Evolutionary conservation across 192 early-diverging fungal genomes (phyloP).

Genomic region (Umbelopsis isabellina): DNA sequence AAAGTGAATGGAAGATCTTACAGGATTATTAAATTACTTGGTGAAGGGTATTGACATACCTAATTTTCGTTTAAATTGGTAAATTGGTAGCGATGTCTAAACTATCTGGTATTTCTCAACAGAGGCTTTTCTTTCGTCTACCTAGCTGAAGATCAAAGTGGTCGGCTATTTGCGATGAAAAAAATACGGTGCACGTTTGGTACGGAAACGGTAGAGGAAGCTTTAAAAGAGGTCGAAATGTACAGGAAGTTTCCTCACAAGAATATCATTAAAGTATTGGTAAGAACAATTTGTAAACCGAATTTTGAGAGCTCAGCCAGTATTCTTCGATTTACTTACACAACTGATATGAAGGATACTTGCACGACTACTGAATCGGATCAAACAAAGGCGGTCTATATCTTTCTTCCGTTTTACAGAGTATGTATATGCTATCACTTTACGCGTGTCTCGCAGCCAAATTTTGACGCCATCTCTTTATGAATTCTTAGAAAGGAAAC

Average conservation of each 20-base stretch:
- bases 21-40: constrained; percentile 61
- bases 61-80: neutral
- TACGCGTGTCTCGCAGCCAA: neutral
- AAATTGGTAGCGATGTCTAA: neutral
- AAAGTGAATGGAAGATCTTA: constrained; percentile 63
- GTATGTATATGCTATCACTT: constrained; percentile 22
- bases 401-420: constrained; percentile 73
- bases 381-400: constrained; percentile 59
- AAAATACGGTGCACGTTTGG: constrained; percentile 67
- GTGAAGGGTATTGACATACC: constrained; percentile 58
- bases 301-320: neutral
- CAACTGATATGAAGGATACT: constrained; percentile 47
- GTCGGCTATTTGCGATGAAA: constrained; percentile 63
- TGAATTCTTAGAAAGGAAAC: constrained; percentile 44
- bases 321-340: neutral
- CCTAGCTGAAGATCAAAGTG: constrained; percentile 57
- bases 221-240: constrained; percentile 70
- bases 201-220: constrained; percentile 60
- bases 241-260: constrained; percentile 65
- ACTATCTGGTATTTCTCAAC: neutral
- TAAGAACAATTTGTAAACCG: constrained; percentile 36
- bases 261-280: constrained; percentile 66
- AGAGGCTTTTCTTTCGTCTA: constrained; percentile 77
- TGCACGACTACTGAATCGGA: constrained; percentile 54
- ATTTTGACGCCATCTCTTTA: neutral